Evolutionary conservation across 306 rosid genomes (phyloP).

Genomic region (Urtica urens): DNA sequence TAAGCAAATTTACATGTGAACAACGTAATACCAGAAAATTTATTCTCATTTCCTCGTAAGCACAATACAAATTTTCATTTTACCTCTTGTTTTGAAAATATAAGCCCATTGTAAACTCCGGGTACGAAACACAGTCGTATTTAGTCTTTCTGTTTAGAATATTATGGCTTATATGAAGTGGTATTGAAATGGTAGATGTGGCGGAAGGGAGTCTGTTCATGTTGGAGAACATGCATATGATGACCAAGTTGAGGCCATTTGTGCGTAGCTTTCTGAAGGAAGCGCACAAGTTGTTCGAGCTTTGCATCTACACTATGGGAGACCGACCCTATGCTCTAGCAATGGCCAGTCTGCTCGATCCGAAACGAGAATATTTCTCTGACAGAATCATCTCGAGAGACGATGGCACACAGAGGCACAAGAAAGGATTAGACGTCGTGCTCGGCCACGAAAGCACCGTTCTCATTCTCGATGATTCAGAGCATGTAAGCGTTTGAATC

Average conservation of each 20-base stretch:
- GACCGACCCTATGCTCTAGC: slow-evolving; percentile 78
- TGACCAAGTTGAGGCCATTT: slow-evolving; percentile 90
- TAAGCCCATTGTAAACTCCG: too few species aligned
- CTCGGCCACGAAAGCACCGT: slow-evolving; percentile 84
- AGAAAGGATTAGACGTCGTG: slow-evolving; percentile 82
- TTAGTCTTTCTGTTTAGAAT: too few species aligned
- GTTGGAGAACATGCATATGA: slow-evolving; percentile 53
- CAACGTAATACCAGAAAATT: too few species aligned
- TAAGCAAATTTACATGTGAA: too few species aligned
- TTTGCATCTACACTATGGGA: slow-evolving; percentile 92
- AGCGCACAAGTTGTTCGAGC: slow-evolving; percentile 60
- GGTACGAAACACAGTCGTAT: too few species aligned
- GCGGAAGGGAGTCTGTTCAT: slow-evolving; percentile 61
- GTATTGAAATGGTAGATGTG: too few species aligned
- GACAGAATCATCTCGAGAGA: slow-evolving; percentile 78
- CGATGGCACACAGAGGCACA: slow-evolving; percentile 81
- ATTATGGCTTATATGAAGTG: too few species aligned
- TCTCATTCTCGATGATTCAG: slow-evolving; percentile 86
- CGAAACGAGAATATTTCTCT: slow-evolving; percentile 57
- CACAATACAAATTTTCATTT: too few species aligned
- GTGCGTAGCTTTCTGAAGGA: slow-evolving; percentile 67
- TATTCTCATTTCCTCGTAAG: too few species aligned
- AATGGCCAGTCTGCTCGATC: slow-evolving; percentile 90
- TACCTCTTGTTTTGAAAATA: too few species aligned
- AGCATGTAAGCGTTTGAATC: slow-evolving; percentile 49